Evolutionary conservation across 2,329 filamentous ascomycete species (phyloP).

Genomic region (Plenodomus biglobosus): DNA sequence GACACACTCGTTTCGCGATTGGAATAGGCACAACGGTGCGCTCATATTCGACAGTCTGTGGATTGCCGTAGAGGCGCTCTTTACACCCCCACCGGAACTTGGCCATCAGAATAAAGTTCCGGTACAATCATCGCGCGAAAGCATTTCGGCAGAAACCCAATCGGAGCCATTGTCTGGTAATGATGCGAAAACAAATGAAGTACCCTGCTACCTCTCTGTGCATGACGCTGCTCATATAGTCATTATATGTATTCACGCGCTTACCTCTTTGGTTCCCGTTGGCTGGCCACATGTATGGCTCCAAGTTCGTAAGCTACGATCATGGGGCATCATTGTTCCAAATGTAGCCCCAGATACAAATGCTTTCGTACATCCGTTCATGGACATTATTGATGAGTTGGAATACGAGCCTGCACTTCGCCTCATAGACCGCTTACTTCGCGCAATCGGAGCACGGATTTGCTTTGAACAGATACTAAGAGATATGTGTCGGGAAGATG

Average conservation of each 20-base stretch:
- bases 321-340: slow-evolving; percentile 42
- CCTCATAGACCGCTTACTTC: slow-evolving; percentile 52
- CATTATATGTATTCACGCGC: slow-evolving; percentile 46
- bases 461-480: slow-evolving; percentile 54
- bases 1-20: slow-evolving; percentile 36
- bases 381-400: slow-evolving; percentile 46
- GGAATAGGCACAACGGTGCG: slow-evolving; percentile 37
- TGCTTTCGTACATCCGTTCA: slow-evolving; percentile 34
- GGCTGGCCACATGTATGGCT: slow-evolving; percentile 38
- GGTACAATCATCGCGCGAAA: slow-evolving; percentile 20
- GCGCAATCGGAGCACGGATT: slow-evolving; percentile 52
- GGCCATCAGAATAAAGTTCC: slow-evolving; percentile 27
- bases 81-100: slow-evolving; percentile 40
- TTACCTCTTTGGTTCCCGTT: slow-evolving; percentile 39
- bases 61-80: slow-evolving; percentile 34
- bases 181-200: not conserved
- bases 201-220: slow-evolving; percentile 31
- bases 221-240: slow-evolving; percentile 46
- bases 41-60: slow-evolving; percentile 44
- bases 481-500: slow-evolving; percentile 11
- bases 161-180: not conserved
- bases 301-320: slow-evolving; percentile 42
- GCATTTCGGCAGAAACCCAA: not conserved
- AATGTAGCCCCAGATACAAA: slow-evolving; percentile 18
- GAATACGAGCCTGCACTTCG: slow-evolving; percentile 56